These are phyloP conservation scores for Metarhizium robertsii DNA, from an alignment of 2,329 filamentous ascomycete genomes.

Conservation along the genomic window DNA sequence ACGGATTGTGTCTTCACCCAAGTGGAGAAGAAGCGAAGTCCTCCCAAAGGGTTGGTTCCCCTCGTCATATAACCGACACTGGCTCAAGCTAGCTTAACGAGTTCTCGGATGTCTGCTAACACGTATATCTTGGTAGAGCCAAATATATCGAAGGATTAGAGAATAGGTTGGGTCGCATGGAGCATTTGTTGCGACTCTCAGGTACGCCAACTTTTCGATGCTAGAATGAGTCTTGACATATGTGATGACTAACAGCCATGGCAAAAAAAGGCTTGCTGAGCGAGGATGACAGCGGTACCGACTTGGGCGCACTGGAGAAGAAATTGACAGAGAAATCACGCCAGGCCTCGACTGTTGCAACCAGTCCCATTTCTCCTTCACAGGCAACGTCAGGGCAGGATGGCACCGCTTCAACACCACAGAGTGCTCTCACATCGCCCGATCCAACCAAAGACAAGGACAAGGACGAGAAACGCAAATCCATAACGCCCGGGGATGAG, in stretches of 20 bases:
- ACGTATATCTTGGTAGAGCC: slow-evolving; percentile 44
- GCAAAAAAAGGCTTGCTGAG: slow-evolving; percentile 55
- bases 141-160: slow-evolving; percentile 98
- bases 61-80: background rate
- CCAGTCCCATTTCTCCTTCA: slow-evolving; percentile 41
- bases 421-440: slow-evolving; percentile 46
- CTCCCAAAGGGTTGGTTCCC: slow-evolving; percentile 75
- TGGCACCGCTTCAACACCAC: slow-evolving; percentile 36
- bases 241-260: background rate
- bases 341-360: slow-evolving; percentile 35
- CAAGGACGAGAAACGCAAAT: slow-evolving; percentile 24
- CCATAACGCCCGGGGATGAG: slow-evolving; percentile 27
- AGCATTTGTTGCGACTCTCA: slow-evolving; percentile 77
- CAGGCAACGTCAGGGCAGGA: slow-evolving; percentile 35
- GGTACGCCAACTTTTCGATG: slow-evolving; percentile 30
- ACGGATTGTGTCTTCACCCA: slow-evolving; percentile 96
- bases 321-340: slow-evolving; percentile 53
- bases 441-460: slow-evolving; percentile 28
- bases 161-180: slow-evolving; percentile 92
- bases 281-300: slow-evolving; percentile 79
- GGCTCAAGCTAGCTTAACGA: background rate
- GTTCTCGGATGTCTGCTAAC: slow-evolving; percentile 11
- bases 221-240: background rate
- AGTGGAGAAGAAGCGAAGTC: slow-evolving; percentile 96
- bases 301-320: slow-evolving; percentile 81